A percentile compares a stretch with the other conserved stretches of the same genome.
Evolutionary conservation across 2,329 filamentous ascomycete species (phyloP).

Genomic region (Cordyceps javanica): DNA sequence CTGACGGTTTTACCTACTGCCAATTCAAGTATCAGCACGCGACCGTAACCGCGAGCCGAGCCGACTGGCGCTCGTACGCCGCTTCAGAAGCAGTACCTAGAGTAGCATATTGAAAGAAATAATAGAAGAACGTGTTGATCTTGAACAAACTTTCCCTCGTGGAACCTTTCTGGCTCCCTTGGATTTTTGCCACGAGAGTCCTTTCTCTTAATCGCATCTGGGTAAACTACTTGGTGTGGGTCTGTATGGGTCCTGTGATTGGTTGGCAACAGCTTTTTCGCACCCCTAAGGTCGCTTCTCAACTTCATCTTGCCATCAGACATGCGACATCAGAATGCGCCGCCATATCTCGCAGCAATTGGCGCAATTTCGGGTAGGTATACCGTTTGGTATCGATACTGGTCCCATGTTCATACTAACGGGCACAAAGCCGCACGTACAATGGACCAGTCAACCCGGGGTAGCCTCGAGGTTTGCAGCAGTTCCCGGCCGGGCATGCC

Average conservation of each 20-base stretch:
- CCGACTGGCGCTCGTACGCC: background rate
- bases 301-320: background rate
- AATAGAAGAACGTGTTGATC: too few relatives aligned
- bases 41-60: background rate
- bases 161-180: too few relatives aligned
- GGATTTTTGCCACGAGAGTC: too few relatives aligned
- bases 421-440: background rate
- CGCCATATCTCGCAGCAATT: background rate
- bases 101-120: background rate
- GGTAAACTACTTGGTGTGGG: background rate
- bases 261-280: background rate
- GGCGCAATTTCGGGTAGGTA: background rate
- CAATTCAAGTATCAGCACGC: background rate
- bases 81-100: background rate
- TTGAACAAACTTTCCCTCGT: too few relatives aligned
- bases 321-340: slow-evolving; percentile 1
- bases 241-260: background rate
- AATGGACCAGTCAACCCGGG: background rate
- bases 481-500: background rate
- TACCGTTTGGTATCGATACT: background rate
- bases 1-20: too few relatives aligned
- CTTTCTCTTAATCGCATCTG: too few relatives aligned
- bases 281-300: background rate
- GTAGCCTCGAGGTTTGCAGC: background rate
- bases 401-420: background rate